Conservation (phyloP, 306 rosid genomes). For the Carpinus viminea region DNA sequence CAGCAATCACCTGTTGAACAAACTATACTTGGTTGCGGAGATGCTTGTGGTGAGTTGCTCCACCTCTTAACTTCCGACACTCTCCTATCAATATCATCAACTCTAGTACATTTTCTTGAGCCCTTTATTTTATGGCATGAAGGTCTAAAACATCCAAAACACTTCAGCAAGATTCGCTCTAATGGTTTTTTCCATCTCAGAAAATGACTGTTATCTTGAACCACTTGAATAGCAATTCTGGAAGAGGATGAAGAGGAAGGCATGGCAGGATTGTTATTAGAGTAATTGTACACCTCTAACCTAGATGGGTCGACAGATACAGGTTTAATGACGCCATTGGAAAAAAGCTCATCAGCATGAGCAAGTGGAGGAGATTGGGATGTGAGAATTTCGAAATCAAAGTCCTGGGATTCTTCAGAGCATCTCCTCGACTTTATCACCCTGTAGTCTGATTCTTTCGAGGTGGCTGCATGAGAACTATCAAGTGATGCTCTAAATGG, state of each 20-base stretch:
- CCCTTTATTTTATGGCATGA: constrained; percentile 23
- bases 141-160: constrained; percentile 31
- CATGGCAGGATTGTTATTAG: constrained; percentile 28
- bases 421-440: constrained; percentile 16
- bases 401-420: constrained; percentile 35
- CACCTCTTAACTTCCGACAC: constrained; percentile 31
- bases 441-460: constrained; percentile 2
- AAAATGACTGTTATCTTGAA: constrained; percentile 29
- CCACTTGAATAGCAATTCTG: constrained; percentile 20
- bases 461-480: constrained; percentile 18
- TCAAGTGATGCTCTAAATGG: constrained; percentile 20
- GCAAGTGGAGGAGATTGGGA: constrained; percentile 36
- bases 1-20: constrained; percentile 27
- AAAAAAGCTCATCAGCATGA: constrained; percentile 74
- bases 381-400: constrained; percentile 48
- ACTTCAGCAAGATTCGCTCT: constrained; percentile 29
- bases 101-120: constrained; percentile 37
- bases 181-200: constrained; percentile 38
- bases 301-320: constrained; percentile 23
- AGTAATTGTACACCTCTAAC: constrained; percentile 13
- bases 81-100: constrained; percentile 44
- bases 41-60: constrained; percentile 34
- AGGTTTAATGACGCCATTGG: constrained; percentile 53
- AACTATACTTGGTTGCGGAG: constrained; percentile 30
- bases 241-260: constrained; percentile 31